These are phyloP conservation scores for Hypoxylon subgilvum DNA, from an alignment of 495 filamentous ascomycete species.

Conservation along the genomic window DNA sequence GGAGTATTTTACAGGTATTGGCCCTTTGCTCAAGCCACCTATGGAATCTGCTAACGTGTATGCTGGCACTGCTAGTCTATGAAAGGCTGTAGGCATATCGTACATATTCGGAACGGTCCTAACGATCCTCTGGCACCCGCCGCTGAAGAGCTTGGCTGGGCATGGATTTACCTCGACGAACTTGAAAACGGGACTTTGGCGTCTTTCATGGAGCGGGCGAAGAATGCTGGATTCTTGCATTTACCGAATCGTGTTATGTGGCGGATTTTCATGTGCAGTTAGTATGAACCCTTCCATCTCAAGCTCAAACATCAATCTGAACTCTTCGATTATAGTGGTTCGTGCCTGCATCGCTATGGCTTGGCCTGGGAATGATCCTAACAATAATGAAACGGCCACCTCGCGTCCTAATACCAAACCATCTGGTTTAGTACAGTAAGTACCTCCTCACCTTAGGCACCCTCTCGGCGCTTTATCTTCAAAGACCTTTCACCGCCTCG, in stretches of 20 bases:
- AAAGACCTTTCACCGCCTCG: neutral
- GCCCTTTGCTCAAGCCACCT: too few relatives aligned
- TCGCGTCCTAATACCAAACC: neutral
- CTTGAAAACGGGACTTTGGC: slow-evolving; percentile 3
- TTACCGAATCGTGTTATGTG: slow-evolving; percentile 6
- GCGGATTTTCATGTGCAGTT: slow-evolving; percentile 3
- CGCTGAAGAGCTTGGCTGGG: neutral
- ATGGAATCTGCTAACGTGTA: neutral
- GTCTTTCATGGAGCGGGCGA: neutral
- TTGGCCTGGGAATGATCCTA: neutral
- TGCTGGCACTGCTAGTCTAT: neutral
- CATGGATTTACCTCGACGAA: neutral
- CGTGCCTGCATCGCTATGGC: slow-evolving; percentile 1
- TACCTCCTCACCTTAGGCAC: neutral
- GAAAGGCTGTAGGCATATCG: slow-evolving; percentile 2
- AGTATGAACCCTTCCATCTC: too few relatives aligned
- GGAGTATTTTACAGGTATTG: neutral
- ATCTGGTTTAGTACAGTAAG: neutral
- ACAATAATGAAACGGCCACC: neutral
- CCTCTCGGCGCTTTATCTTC: too few relatives aligned
- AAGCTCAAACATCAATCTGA: too few relatives aligned
- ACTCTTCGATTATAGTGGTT: too few relatives aligned
- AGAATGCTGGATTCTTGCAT: neutral
- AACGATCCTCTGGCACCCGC: neutral
- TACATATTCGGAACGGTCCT: neutral